phyloP scores from a whole-genome alignment of 2,329 filamentous ascomycete genomes.

The Corniculantispora saksenae region DNA sequence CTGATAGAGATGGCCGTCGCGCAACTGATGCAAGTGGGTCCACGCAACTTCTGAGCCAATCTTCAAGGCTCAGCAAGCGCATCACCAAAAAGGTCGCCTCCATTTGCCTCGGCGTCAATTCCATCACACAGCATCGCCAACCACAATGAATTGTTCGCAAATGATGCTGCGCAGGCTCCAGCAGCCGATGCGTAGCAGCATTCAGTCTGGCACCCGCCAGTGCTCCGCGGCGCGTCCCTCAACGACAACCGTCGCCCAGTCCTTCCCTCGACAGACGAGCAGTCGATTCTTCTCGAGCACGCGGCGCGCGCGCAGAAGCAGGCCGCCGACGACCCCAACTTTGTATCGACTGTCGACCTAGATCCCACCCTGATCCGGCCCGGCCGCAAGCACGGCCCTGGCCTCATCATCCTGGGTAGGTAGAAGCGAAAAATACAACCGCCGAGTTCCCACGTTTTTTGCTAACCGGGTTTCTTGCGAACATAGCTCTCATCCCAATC shows the following conservation, averaged over 20 bases:
- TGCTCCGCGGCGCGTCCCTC: constrained; percentile 11
- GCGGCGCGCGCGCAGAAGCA: constrained; percentile 35
- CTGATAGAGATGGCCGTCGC: neutral
- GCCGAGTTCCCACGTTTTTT: neutral
- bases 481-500: constrained; percentile 75
- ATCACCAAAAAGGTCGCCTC: neutral
- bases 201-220: neutral
- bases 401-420: constrained; percentile 74
- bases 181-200: constrained; percentile 12
- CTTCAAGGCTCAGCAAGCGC: neutral
- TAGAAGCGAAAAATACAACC: constrained; percentile 26
- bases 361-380: constrained; percentile 78
- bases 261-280: neutral
- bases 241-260: constrained; percentile 9
- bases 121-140: constrained; percentile 20
- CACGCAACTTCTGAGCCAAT: neutral
- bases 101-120: neutral
- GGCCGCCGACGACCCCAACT: constrained; percentile 73
- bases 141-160: constrained; percentile 32
- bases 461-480: neutral
- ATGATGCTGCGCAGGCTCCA: constrained; percentile 30
- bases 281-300: constrained; percentile 24
- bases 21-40: neutral
- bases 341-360: constrained; percentile 83
- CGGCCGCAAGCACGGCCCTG: constrained; percentile 72